Percentiles rank a stretch among this genome's conserved stretches.
These are phyloP conservation scores for Metarhizium humberi DNA, from an alignment of 2,329 filamentous ascomycete genomes.

Conservation along the genomic window DNA sequence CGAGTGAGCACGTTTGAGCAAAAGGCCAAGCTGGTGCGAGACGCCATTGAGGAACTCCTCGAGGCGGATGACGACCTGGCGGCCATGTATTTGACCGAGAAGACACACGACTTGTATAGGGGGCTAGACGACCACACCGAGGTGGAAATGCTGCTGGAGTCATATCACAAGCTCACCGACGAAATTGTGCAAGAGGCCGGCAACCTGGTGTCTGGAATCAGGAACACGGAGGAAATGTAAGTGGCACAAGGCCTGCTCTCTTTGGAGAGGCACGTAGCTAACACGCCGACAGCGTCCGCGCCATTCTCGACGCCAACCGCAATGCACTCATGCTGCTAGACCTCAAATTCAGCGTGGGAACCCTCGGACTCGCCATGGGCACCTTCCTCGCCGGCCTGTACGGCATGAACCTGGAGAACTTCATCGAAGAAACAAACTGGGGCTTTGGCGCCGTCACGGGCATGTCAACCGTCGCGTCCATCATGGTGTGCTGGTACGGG, in stretches of 20 bases:
- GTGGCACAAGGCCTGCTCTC: conserved; percentile 19
- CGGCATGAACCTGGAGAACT: conserved; percentile 98
- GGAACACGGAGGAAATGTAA: conserved; percentile 97
- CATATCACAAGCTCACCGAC: conserved; percentile 94
- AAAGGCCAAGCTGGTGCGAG: conserved; percentile 85
- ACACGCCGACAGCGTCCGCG: conserved; percentile 61
- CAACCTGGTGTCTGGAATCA: conserved; percentile 86
- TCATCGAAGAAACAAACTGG: conserved; percentile 86
- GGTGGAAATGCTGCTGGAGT: conserved; percentile 93
- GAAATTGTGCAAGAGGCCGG: conserved; percentile 95
- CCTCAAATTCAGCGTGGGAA: conserved; percentile 91
- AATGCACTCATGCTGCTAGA: conserved; percentile 97
- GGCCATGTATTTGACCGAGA: conserved; percentile 92
- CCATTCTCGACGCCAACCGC: conserved; percentile 94
- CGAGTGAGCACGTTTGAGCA: conserved; percentile 95
- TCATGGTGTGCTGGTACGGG: conserved; percentile 74
- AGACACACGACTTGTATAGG: conserved; percentile 61
- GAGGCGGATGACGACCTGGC: conserved; percentile 94
- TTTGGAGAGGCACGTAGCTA: conserved; percentile 4
- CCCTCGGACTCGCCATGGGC: conserved; percentile 85
- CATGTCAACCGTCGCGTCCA: conserved; percentile 62
- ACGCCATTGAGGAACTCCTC: conserved; percentile 88
- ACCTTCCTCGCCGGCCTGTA: conserved; percentile 98
- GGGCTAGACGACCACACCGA: conserved; percentile 87
- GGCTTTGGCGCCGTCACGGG: conserved; percentile 72